phyloP scores from a whole-genome alignment of 257 asterid genomes.

The Gentiana macrophylla region DNA sequence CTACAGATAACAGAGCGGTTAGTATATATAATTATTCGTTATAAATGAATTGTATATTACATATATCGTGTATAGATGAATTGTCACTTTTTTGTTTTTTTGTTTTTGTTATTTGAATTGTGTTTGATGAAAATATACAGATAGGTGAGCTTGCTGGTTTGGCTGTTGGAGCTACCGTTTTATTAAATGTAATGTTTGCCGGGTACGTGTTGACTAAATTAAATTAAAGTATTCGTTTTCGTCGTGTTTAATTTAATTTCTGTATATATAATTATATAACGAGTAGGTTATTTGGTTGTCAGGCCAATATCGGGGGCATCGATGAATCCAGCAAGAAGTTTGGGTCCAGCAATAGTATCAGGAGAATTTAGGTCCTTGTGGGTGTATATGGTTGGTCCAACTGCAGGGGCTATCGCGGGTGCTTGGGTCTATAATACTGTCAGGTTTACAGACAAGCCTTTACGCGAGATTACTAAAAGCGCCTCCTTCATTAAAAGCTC shows the following conservation, averaged over 20 bases:
- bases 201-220: slow-evolving; percentile 12
- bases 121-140: slow-evolving; percentile 7
- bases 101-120: background rate
- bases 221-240: too few species aligned
- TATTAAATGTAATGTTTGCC: slow-evolving; percentile 16
- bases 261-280: too few species aligned
- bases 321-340: slow-evolving; percentile 42
- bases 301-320: slow-evolving; percentile 42
- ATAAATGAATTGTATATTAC: too few species aligned
- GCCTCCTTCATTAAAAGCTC: background rate
- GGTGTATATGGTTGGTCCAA: slow-evolving; percentile 33
- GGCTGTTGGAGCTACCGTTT: slow-evolving; percentile 20
- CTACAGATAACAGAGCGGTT: slow-evolving; percentile 28
- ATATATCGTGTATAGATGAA: background rate
- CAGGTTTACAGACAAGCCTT: slow-evolving; percentile 14
- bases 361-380: slow-evolving; percentile 20
- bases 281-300: background rate
- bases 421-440: slow-evolving; percentile 26
- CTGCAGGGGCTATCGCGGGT: slow-evolving; percentile 25
- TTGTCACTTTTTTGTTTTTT: too few species aligned
- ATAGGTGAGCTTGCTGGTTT: slow-evolving; percentile 14
- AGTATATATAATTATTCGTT: background rate
- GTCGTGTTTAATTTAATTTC: too few species aligned
- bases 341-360: slow-evolving; percentile 37
- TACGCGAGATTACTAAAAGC: slow-evolving; percentile 5